Base-by-base conservation (phyloP, 345 rosid species). In the Eucalyptus globulus region DNA sequence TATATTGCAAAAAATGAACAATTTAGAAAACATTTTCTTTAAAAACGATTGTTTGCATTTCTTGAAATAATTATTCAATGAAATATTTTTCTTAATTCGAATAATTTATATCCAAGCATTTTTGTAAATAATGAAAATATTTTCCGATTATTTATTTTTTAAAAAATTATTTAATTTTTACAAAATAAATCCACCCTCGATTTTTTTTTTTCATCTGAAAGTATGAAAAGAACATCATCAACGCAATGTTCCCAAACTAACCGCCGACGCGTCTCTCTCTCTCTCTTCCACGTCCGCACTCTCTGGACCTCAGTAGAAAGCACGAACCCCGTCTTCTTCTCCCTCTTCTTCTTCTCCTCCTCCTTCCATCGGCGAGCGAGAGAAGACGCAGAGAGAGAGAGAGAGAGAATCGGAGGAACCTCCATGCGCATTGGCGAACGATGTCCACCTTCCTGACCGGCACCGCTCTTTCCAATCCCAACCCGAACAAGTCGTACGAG, bases 401-500 rank as follows among this genome's bases (percentile, higher is more conserved):
- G 29, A 17, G 81, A 19, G 44, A 76, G 47, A 76, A 37, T 17
- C 47, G 27, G 22, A 1, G 85, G 24, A 76, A 24, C 69, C 29
- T 11, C 85, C 47, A 40, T 76, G 85, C 29, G 85, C 85, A 6
- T 21, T 76, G 85, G 85, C 24, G 44, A 17, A 19, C 85, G 86
- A 96, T 97, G 98, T 93, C 98, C 85, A 87, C 93, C 87, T 96
- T 96, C 86, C 94, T 96, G 83, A 88, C 94, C 89, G 87, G 93
- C 27, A 87, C 97, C 3, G 58, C 89, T 34, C 87, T 56, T 45
- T 89, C 94, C 11, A 95, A 92, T 92, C 87, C 91, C 21, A 96
- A 97, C 94, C 98, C 97, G 90, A 95, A 97, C 90, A 97, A 97
- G 92, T 97, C 98, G 14, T 86, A 93, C 83, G 99, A 95, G 97